Conservation (phyloP, 345 rosid genomes). For the Bruguiera parviflora region DNA sequence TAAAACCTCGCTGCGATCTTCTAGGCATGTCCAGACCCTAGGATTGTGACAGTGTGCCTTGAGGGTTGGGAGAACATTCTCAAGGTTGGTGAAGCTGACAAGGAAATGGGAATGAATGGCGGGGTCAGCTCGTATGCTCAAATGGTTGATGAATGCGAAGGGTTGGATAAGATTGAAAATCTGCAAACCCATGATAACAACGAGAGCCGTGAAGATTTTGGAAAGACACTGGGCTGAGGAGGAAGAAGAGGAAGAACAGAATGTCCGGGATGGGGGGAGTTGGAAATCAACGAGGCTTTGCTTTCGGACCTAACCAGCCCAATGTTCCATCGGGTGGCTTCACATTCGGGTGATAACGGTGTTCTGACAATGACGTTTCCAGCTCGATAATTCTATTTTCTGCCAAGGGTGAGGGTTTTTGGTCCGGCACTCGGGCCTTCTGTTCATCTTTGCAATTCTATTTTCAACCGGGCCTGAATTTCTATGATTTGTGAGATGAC, state of each 20-base stretch:
- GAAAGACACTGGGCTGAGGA: constrained; percentile 36
- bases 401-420: constrained; percentile 41
- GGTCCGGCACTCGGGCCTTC: constrained; percentile 39
- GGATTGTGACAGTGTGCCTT: constrained; percentile 32
- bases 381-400: neutral
- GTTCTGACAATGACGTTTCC: neutral
- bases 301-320: constrained; percentile 26
- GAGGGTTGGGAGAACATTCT: constrained; percentile 40
- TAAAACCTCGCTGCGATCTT: constrained; percentile 39
- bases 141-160: constrained; percentile 37
- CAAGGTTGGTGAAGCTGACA: constrained; percentile 34
- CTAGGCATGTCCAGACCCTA: constrained; percentile 32
- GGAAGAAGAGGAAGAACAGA: constrained; percentile 23
- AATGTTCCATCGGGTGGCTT: constrained; percentile 25
- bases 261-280: constrained; percentile 15
- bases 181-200: constrained; percentile 38
- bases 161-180: constrained; percentile 34
- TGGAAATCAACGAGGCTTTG: constrained; percentile 16
- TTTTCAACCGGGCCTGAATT: constrained; percentile 8
- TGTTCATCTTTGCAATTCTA: constrained; percentile 19
- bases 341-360: constrained; percentile 12
- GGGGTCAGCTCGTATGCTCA: constrained; percentile 22
- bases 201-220: constrained; percentile 37
- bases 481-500: neutral
- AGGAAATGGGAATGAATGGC: constrained; percentile 21